phyloP scores from a whole-genome alignment of 768 basidiomycete genomes.

The Saitozyma sp. region DNA sequence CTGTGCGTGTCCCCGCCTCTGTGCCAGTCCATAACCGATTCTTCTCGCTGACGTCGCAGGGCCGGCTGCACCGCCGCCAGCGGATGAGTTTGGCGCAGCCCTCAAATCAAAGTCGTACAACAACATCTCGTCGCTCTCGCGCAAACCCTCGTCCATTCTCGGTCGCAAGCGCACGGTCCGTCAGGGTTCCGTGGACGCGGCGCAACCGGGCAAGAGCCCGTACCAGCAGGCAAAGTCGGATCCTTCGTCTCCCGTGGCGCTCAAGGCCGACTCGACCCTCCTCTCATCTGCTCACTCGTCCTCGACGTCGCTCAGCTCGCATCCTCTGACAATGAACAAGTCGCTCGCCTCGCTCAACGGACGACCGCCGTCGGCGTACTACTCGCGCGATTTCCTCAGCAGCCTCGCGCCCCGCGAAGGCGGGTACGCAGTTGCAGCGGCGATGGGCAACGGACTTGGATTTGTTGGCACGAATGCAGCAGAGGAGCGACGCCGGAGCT shows the following conservation, averaged over 20 bases:
- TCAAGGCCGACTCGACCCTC: conserved; percentile 6
- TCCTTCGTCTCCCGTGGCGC: background rate
- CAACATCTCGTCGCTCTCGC: conserved; percentile 25
- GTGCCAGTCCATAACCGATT: too few relatives aligned
- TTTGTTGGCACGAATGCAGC: conserved; percentile 27
- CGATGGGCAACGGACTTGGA: conserved; percentile 33
- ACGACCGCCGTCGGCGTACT: conserved; percentile 41
- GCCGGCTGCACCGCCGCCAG: conserved; percentile 35
- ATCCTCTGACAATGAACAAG: conserved; percentile 10
- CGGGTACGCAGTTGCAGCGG: conserved; percentile 51
- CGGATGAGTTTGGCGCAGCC: conserved; percentile 13
- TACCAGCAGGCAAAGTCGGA: conserved; percentile 11
- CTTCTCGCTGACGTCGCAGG: conserved; percentile 20
- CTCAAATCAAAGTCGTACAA: conserved; percentile 31
- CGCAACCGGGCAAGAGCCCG: conserved; percentile 9
- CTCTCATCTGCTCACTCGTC: conserved; percentile 41
- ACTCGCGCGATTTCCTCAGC: conserved; percentile 49
- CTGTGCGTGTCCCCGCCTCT: conserved; percentile 26
- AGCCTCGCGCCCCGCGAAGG: conserved; percentile 49
- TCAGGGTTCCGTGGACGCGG: conserved; percentile 11
- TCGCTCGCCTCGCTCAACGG: conserved; percentile 6
- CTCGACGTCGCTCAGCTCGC: conserved; percentile 26
- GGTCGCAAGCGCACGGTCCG: conserved; percentile 12
- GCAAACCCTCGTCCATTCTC: conserved; percentile 3
- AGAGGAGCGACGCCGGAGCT: conserved; percentile 29